These are phyloP conservation scores for Neofusicoccum laricinum DNA, from an alignment of 2,329 filamentous ascomycete genomes.

Conservation along the genomic window DNA sequence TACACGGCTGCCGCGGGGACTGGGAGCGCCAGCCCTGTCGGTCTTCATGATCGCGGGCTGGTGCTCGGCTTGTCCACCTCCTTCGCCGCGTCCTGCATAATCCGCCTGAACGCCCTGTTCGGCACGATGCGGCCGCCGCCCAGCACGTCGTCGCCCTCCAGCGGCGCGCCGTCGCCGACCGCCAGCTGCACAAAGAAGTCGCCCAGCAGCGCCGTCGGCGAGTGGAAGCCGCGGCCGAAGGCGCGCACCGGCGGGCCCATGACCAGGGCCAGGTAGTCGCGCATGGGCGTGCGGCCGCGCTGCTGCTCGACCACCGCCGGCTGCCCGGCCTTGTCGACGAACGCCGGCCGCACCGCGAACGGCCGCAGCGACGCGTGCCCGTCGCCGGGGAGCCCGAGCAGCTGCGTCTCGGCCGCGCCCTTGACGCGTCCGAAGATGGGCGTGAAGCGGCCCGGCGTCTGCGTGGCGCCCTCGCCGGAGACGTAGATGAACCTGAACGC, in stretches of 20 bases:
- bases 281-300: conserved; percentile 29
- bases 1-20: neutral
- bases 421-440: conserved; percentile 63
- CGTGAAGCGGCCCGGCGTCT: conserved; percentile 54
- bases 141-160: conserved; percentile 38
- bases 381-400: conserved; percentile 52
- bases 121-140: conserved; percentile 38
- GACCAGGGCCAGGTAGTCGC: conserved; percentile 19
- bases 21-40: neutral
- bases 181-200: conserved; percentile 50
- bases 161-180: conserved; percentile 43
- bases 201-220: conserved; percentile 49
- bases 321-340: conserved; percentile 52
- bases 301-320: conserved; percentile 37
- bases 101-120: conserved; percentile 41
- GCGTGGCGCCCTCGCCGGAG: conserved; percentile 58
- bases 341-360: conserved; percentile 58
- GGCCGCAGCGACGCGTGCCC: conserved; percentile 49
- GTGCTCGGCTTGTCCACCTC: neutral
- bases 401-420: conserved; percentile 60
- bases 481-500: conserved; percentile 71
- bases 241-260: conserved; percentile 24
- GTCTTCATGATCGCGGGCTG: too few relatives aligned
- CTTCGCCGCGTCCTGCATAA: conserved; percentile 20
- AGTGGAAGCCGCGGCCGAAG: conserved; percentile 34